phyloP scores from a whole-genome alignment of 2,329 filamentous ascomycete genomes.

The Didymella lethalis region DNA sequence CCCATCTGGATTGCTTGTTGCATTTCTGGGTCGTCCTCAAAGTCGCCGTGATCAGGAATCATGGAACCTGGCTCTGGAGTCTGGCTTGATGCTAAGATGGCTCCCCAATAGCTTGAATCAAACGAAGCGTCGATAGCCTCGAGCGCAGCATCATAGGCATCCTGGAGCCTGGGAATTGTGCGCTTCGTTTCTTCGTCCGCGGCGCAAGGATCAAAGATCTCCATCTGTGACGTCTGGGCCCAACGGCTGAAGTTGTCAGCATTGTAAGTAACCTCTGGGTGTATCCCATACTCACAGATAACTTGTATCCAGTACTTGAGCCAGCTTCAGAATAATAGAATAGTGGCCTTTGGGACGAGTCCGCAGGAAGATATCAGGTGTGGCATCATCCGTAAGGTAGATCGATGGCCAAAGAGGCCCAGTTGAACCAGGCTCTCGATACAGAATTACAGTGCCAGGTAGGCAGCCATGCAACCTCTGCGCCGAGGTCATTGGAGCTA shows the following conservation, averaged over 20 bases:
- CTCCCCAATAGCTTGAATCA: conserved; percentile 26
- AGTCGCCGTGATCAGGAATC: conserved; percentile 2
- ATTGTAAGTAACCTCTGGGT: neutral
- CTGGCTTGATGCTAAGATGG: neutral
- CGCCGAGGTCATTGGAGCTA: neutral
- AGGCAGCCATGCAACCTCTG: neutral
- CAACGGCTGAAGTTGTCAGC: conserved; percentile 31
- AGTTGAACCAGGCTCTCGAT: neutral
- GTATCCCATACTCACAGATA: neutral
- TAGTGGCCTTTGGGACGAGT: conserved; percentile 24
- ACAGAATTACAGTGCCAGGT: conserved; percentile 5
- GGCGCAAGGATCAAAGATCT: conserved; percentile 24
- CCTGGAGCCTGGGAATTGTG: conserved; percentile 19
- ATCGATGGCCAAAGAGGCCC: conserved; percentile 4
- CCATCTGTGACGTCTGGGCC: conserved; percentile 25
- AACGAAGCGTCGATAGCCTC: conserved; percentile 4
- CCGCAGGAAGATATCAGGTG: conserved; percentile 13
- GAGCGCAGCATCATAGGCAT: conserved; percentile 21
- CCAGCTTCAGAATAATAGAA: conserved; percentile 16
- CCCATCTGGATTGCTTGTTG: neutral
- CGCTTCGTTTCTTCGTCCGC: conserved; percentile 4
- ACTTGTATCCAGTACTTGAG: neutral
- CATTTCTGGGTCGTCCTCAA: conserved; percentile 6
- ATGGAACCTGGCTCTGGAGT: neutral
- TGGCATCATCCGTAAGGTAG: conserved; percentile 30